A percentile compares a stretch with the other conserved stretches of the same genome.
phyloP scores from a whole-genome alignment of 2,329 filamentous ascomycete species.

The Oidium heveae region DNA sequence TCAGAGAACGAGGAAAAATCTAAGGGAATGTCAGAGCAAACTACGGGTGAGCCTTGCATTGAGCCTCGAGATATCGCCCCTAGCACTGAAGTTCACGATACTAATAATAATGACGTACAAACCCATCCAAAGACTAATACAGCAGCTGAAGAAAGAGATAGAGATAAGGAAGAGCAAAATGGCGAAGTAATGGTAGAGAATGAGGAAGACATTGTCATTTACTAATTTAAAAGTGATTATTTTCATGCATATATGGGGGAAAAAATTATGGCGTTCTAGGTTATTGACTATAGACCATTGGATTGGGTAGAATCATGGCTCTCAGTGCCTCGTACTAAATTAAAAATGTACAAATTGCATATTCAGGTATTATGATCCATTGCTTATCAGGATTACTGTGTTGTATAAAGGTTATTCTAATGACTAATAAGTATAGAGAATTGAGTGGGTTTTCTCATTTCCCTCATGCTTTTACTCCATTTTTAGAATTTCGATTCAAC shows the following conservation, averaged over 20 bases:
- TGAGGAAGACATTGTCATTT: conserved; percentile 78
- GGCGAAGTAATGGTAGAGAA: conserved; percentile 61
- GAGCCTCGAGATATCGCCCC: conserved; percentile 16
- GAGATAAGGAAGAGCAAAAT: conserved; percentile 33
- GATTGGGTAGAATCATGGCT: not conserved
- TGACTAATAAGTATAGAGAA: too few species aligned
- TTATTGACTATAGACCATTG: not conserved
- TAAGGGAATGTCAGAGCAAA: conserved; percentile 14
- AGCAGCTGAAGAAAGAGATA: conserved; percentile 18
- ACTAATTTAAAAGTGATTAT: conserved; percentile 25
- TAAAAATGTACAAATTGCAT: too few species aligned
- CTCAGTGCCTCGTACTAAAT: not conserved
- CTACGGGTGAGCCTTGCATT: conserved; percentile 20
- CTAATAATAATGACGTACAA: conserved; percentile 16
- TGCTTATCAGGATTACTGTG: too few species aligned
- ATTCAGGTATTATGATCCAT: too few species aligned
- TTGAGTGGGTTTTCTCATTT: too few species aligned
- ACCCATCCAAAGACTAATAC: conserved; percentile 8
- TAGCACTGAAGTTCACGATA: conserved; percentile 13
- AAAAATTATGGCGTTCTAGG: not conserved
- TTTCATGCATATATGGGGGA: not conserved
- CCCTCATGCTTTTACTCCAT: too few species aligned
- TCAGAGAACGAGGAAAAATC: conserved; percentile 7
- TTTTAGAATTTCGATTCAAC: too few species aligned
- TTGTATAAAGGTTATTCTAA: too few species aligned